Evolutionary conservation across 495 filamentous ascomycete species (phyloP), one percentile per base, ranked within the genome.

Genomic region (Penicillium daleae): DNA sequence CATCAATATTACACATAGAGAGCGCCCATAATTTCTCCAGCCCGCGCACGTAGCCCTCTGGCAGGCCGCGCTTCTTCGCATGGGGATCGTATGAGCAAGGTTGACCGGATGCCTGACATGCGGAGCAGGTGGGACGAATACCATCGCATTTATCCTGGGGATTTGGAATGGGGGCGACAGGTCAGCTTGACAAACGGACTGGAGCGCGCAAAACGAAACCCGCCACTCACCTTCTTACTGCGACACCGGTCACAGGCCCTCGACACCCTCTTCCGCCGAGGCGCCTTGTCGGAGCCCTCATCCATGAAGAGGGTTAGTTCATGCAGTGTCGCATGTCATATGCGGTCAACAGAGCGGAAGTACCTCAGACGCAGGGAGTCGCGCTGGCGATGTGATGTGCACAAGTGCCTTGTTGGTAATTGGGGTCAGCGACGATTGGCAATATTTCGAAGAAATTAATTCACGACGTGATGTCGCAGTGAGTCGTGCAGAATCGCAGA

Each of bases 241-340:
- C 88, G 86, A 73, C 88, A 91, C 56, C 88, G 86, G 67, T 91
- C 87, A 74, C 88, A 91, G 54, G 88, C 88, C 65, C 87, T 78
- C 6, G 88, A 89, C 7, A 91, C 89, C 71, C 89, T 82, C 71
- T 87, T 86, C 29, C 89, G 78, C 59, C 78, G 78, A 71, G 76
- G 74, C 67, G 72, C 73, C 71, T 79, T 76, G 66, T 80, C 76
- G 26, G 76, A 66, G 63, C 70, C 78, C 75, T 81, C 78, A 64
- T 81, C 78, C 79, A 81, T 81, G 71, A 71, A 58, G 73, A 72
- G 62, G 66, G 65, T 71, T 55, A 67, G 46, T 66, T 66, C 62
- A 52, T 37, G 22, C 62, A 63, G 59, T 53, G 64, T 27, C 29
- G 51, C 69, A 72, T 68, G 68, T 62, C 72, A 76, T 73, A 49